A percentile compares a stretch with the other conserved stretches of the same genome.
phyloP scores from a whole-genome alignment of 108 stramenopile genomes.

The Nannochloropsis salina region DNA sequence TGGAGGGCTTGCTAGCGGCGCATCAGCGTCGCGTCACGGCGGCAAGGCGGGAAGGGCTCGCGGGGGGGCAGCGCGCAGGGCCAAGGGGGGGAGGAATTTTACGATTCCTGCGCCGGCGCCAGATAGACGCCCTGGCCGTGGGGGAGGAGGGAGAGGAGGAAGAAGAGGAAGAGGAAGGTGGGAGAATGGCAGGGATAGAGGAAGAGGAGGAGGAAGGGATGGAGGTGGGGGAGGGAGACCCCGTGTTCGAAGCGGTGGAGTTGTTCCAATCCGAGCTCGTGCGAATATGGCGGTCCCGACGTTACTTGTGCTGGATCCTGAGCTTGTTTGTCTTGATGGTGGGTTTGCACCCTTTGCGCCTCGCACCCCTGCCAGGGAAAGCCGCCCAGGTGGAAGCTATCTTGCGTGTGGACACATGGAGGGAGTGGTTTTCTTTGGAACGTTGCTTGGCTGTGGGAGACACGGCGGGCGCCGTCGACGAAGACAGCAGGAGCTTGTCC shows the following conservation, averaged over 20 bases:
- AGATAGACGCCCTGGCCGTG: neutral
- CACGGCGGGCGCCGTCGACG: neutral
- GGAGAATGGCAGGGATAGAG: neutral
- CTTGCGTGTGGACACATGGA: neutral
- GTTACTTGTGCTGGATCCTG: neutral
- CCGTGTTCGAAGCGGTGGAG: neutral
- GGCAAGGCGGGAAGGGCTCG: too few relatives aligned
- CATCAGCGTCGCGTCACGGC: neutral
- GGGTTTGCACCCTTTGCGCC: neutral
- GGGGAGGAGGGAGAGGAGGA: neutral
- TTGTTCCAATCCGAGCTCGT: slow-evolving; percentile 6
- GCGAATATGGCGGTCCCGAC: neutral
- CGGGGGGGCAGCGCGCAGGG: too few relatives aligned
- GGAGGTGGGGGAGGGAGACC: neutral
- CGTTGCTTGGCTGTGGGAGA: neutral
- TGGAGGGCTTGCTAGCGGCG: neutral
- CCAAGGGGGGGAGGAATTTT: neutral
- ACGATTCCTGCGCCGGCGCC: slow-evolving; percentile 1
- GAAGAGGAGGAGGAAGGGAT: neutral
- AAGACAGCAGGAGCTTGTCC: neutral
- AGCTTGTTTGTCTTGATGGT: neutral
- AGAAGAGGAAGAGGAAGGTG: neutral
- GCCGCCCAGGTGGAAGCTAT: neutral
- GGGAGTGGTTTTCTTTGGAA: neutral
- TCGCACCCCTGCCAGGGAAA: neutral